These are phyloP conservation scores for Dillenia turbinata DNA, from an alignment of 164 flowering plant species.

Conservation along the genomic window DNA sequence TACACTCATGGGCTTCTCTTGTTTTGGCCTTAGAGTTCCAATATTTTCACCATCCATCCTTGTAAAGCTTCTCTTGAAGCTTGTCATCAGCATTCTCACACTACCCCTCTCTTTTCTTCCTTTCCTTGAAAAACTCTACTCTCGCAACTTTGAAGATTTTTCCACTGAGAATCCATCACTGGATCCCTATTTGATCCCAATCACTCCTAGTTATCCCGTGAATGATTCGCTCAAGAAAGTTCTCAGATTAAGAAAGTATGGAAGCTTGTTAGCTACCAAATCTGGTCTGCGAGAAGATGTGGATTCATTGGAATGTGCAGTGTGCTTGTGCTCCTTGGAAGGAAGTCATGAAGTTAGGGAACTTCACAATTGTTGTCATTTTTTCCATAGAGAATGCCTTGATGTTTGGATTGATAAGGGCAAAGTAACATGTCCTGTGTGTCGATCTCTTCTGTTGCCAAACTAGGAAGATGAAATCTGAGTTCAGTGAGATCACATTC, in stretches of 20 bases:
- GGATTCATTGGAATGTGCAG: constrained; percentile 7
- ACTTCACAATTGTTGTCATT: constrained; percentile 24
- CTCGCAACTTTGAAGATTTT: no score
- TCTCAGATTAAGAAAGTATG: no score
- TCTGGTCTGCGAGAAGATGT: no score
- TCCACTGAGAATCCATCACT: no score
- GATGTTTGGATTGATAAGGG: constrained; percentile 31
- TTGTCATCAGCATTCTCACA: background rate
- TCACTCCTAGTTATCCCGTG: no score
- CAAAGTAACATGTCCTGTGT: constrained; percentile 28
- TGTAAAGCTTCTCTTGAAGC: background rate
- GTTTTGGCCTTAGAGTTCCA: background rate
- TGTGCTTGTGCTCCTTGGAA: constrained; percentile 20
- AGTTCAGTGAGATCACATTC: constrained; percentile 6
- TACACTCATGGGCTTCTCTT: background rate
- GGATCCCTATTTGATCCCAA: no score
- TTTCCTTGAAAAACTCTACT: no score
- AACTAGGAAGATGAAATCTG: background rate
- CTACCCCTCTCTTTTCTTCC: background rate
- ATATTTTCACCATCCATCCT: background rate
- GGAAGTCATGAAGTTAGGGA: constrained; percentile 19
- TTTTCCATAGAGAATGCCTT: constrained; percentile 28
- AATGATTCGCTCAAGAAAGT: no score
- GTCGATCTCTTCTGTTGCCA: constrained; percentile 22
- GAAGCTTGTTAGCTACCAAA: no score